phyloP scores from a whole-genome alignment of 2,329 filamentous ascomycete genomes.

The Aureobasidium musti region DNA sequence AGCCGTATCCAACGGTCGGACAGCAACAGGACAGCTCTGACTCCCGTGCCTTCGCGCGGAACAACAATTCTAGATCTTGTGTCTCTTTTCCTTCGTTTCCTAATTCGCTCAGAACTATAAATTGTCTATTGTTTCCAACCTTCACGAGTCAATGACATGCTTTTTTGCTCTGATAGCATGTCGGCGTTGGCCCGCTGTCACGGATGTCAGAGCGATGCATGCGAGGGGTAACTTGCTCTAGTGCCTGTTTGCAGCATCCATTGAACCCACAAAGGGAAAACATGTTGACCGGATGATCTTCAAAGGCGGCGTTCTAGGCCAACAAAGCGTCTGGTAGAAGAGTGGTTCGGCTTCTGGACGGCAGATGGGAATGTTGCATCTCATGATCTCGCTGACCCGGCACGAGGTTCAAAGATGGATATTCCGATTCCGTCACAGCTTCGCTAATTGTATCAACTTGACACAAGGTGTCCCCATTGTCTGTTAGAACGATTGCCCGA shows the following conservation, averaged over 20 bases:
- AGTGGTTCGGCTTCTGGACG: not conserved
- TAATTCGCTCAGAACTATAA: not conserved
- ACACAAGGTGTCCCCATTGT: not conserved
- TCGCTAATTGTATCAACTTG: not conserved
- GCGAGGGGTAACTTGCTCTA: not conserved
- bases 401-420: not conserved
- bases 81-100: not conserved
- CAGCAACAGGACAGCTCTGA: slow-evolving; percentile 1
- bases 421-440: not conserved
- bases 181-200: not conserved
- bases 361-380: not conserved
- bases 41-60: not conserved
- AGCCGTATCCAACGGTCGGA: not conserved
- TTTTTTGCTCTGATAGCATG: not conserved
- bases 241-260: not conserved
- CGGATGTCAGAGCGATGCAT: slow-evolving; percentile 1
- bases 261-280: not conserved
- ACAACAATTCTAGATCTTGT: not conserved
- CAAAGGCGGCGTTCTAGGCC: not conserved
- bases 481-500: not conserved
- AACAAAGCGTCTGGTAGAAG: not conserved
- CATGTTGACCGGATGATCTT: not conserved
- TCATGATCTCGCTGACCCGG: not conserved
- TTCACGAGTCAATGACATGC: not conserved
- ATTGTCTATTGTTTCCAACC: not conserved